Conservation (phyloP, 2,329 filamentous ascomycete species). For the Penicillium verrucosum region DNA sequence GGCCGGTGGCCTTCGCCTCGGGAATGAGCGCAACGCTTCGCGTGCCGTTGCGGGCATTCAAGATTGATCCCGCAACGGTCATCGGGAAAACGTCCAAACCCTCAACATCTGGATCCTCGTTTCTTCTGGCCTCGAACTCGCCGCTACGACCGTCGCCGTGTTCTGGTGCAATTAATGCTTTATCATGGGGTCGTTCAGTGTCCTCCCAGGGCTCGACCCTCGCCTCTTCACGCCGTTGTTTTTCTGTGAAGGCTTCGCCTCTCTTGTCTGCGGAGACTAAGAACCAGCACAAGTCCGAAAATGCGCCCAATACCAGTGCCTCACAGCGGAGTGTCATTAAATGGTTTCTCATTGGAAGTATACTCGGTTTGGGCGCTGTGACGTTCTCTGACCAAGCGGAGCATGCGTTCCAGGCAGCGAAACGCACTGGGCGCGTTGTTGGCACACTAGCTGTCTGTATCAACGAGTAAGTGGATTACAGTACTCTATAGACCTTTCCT, state of each 20-base stretch:
- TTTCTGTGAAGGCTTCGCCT: conserved; percentile 19
- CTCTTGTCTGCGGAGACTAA: conserved; percentile 11
- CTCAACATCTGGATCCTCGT: conserved; percentile 12
- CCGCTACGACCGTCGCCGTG: not conserved
- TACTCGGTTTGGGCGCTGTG: conserved; percentile 44
- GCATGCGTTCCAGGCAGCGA: conserved; percentile 69
- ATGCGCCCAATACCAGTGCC: not conserved
- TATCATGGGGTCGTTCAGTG: not conserved
- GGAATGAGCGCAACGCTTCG: conserved; percentile 37
- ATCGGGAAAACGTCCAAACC: conserved; percentile 24
- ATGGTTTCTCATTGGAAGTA: conserved; percentile 35
- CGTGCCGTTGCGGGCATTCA: conserved; percentile 32
- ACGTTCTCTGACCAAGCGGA: conserved; percentile 65
- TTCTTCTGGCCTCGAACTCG: conserved; percentile 1
- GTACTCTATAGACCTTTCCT: not conserved
- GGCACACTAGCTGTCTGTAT: conserved; percentile 75
- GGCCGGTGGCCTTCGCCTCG: conserved; percentile 15
- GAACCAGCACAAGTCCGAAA: not conserved
- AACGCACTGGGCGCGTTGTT: conserved; percentile 76
- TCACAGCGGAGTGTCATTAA: conserved; percentile 29
- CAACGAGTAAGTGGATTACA: conserved; percentile 68
- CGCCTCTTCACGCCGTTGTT: conserved; percentile 9
- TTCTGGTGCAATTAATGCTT: not conserved
- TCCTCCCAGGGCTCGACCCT: not conserved
- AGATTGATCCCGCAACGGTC: conserved; percentile 29